Evolutionary conservation across 352 stramenopile genomes (phyloP).

Genomic region (Pythium folliculosum): DNA sequence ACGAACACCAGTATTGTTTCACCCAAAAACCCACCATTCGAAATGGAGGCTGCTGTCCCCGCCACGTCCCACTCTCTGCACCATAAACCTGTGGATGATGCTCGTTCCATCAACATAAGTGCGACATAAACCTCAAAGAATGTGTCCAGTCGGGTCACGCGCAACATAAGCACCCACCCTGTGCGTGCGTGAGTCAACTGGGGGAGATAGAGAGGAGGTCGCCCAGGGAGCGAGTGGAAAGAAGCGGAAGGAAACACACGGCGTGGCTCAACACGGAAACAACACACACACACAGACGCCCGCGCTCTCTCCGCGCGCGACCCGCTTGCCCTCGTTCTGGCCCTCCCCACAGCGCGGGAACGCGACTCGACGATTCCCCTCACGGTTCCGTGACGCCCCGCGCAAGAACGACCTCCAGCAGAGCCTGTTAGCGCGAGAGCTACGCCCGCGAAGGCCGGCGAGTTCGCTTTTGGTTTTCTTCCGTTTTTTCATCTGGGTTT

Average conservation of each 20-base stretch:
- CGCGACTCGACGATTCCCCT: neutral
- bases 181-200: neutral
- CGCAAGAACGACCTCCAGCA: constrained; percentile 5
- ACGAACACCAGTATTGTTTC: too few species aligned
- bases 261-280: neutral
- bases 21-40: too few species aligned
- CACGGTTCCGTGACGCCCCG: neutral
- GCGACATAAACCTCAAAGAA: neutral
- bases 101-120: neutral
- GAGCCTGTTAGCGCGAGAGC: neutral
- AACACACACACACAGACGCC: neutral
- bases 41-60: too few species aligned
- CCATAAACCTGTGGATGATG: too few species aligned
- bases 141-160: neutral
- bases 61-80: too few species aligned
- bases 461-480: neutral
- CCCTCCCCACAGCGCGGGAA: neutral
- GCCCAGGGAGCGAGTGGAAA: constrained; percentile 3
- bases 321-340: neutral
- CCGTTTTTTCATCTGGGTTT: neutral
- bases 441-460: neutral
- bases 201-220: neutral
- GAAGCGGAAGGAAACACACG: constrained; percentile 10
- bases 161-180: constrained; percentile 5
- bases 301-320: neutral